phyloP scores from a whole-genome alignment of 2,329 filamentous ascomycete species.

The Grosmannia clavigera region DNA sequence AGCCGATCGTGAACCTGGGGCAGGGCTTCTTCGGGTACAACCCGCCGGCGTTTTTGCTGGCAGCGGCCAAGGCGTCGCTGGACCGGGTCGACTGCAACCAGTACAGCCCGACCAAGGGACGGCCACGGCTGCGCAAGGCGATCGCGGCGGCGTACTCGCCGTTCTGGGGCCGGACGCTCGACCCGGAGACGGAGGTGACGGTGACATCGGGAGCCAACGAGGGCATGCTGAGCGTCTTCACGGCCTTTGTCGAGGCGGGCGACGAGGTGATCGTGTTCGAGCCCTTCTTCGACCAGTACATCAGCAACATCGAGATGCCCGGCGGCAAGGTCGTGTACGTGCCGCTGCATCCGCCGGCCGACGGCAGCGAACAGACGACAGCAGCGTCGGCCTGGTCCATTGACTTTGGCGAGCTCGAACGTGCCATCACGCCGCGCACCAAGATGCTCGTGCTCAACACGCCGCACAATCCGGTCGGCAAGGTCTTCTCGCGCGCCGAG shows the following conservation, averaged over 20 bases:
- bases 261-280: slow-evolving; percentile 98
- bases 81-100: slow-evolving; percentile 95
- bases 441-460: slow-evolving; percentile 94
- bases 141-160: slow-evolving; percentile 87
- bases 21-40: slow-evolving; percentile 83
- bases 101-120: slow-evolving; percentile 91
- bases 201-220: slow-evolving; percentile 90
- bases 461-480: slow-evolving; percentile 88
- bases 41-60: slow-evolving; percentile 76
- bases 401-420: slow-evolving; percentile 71
- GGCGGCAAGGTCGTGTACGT: slow-evolving; percentile 93
- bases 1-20: slow-evolving; percentile 42
- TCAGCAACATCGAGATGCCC: slow-evolving; percentile 97
- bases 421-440: slow-evolving; percentile 70
- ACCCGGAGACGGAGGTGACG: slow-evolving; percentile 86
- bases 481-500: slow-evolving; percentile 80
- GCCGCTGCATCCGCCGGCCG: slow-evolving; percentile 76
- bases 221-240: slow-evolving; percentile 92
- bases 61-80: slow-evolving; percentile 82
- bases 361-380: slow-evolving; percentile 51
- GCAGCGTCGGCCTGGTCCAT: slow-evolving; percentile 82
- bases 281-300: slow-evolving; percentile 98
- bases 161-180: slow-evolving; percentile 66
- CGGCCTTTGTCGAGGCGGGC: slow-evolving; percentile 88
- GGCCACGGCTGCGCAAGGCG: slow-evolving; percentile 82